Base-by-base conservation (phyloP, 805 yeast genomes). In the Yarrowia sp. region DNA sequence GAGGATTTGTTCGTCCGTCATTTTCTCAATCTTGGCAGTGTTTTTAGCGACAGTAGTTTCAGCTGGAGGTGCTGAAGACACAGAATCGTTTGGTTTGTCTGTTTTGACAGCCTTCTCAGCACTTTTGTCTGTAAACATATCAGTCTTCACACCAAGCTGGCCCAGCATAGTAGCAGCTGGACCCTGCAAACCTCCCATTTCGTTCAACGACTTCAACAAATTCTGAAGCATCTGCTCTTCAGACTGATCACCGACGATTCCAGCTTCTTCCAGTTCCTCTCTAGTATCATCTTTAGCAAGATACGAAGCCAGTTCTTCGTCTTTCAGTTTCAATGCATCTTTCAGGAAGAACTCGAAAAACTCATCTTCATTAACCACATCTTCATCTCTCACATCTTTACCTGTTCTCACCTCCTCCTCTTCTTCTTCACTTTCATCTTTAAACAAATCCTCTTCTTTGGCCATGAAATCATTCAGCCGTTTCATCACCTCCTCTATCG, bases 321-420 rank as follows among this genome's bases (percentile, higher is more conserved):
- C 79, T 0, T 78, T 71, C 66, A 86, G 64, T 22, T 83, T 78
- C 31, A 86, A 69, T 0, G 86, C 89, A 35, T 85, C 82, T 65
- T 80, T 79, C 11, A 84, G 75, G 71, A 85, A 84, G 69, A 79
- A 86, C 71, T 87, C 91, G 69, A 86, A 84, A 70, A 87, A 87
- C 69, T 87, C 90, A 71, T 86, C 90, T 68, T 86, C 89, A 69
- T 84, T 85, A 8, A 86, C 83, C 63, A 78, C 82, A 15, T 79
- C 71, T 10, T 65, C 69, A 9, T 51, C 69, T 3, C 65, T 60
- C 5, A 68, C 72, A 3, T 65, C 69, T 13, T 38, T 51, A 3
- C 58, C 43, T 1, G 58, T 36, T 7, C 42, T 13, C 10, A 33
- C 53, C 39, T 32, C 39, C 38, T 68, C 72, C 9, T 71, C 73